Evolutionary conservation across 2,329 filamentous ascomycete species (phyloP), one percentile per base, ranked within the genome.

Genomic region (Ophiostoma fasciatum): DNA sequence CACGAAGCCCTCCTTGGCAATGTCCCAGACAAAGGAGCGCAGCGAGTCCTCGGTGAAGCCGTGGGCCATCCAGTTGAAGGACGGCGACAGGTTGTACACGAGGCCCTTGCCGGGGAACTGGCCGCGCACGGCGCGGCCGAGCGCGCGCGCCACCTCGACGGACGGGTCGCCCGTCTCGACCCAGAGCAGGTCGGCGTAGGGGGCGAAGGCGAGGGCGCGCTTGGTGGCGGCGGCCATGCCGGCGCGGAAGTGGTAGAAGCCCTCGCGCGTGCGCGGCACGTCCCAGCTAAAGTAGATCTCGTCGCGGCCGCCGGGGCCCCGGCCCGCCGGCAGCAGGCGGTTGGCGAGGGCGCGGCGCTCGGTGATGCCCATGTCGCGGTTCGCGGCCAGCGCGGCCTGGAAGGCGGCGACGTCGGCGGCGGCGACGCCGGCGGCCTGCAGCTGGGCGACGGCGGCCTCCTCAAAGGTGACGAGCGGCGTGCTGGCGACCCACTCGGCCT

Each of bases 61-160:
- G 54, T 96, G 87, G 10, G 76, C 76, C 74, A 92, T 90, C 90
- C 90, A 98, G 66, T 98, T 96, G 70, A 98, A 98, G 8, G 83
- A 93, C 1, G 90, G 90, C 5, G 79, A 87, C 2, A 98, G 71
- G 61, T 98, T 98, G 63, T 98, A 98, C 0, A 96, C 88, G 18
- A 98, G 71, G 25, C 82, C 81, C 69, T 96, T 96, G 42, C 73
- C 75, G 0, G 85, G 83, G 49, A 73, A 65, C 4, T 60, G 63
- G 0, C 63, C 59, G 37, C 81, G 74, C 42, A 98, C 90, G 31
- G 84, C 72, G 10, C 71, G 68, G 11, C 82, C 82, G 35, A 98
- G 84, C 34, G 68, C 65, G 4, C 70, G 64, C 0, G 83, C 84
- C 23, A 92, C 82, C 34, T 72, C 58, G 10, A 96, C 83, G 46